Percentiles rank a stretch among this genome's conserved stretches.
These are phyloP conservation scores for Climacium dendroides DNA, from an alignment of 225 moss, liverwort and hornwort genomes.

Conservation along the genomic window DNA sequence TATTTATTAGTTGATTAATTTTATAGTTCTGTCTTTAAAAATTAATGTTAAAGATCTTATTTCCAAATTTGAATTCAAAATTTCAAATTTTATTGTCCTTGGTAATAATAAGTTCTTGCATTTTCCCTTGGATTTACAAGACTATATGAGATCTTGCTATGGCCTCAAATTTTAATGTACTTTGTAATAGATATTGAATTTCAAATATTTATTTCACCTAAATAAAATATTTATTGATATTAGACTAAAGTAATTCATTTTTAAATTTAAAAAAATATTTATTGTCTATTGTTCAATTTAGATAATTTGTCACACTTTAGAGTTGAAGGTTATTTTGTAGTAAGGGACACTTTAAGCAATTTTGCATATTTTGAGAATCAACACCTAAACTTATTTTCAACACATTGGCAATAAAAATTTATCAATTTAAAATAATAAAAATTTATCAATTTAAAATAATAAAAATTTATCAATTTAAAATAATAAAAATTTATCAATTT, in stretches of 20 bases:
- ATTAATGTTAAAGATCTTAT: rapidly evolving
- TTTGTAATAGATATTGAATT: background rate
- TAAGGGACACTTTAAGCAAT: rapidly evolving
- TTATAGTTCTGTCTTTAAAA: background rate
- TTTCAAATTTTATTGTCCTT: rapidly evolving
- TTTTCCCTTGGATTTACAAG: background rate
- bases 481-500: too few species aligned
- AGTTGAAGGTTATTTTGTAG: background rate
- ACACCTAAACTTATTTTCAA: background rate
- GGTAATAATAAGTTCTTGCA: background rate
- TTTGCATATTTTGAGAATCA: background rate
- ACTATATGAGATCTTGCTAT: background rate
- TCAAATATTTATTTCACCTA: background rate
- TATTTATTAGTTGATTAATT: background rate
- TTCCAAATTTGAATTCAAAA: background rate
- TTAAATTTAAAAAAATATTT: background rate
- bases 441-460: too few species aligned
- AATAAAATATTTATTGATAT: background rate
- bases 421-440: too few species aligned
- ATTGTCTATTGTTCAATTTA: background rate
- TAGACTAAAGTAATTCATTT: background rate
- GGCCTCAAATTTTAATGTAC: background rate
- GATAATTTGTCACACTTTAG: background rate
- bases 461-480: too few species aligned
- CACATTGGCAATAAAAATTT: background rate